Evolutionary conservation across 148 eudicot genomes (phyloP), one percentile per base, ranked within the genome.

Genomic region (Spergularia bocconei): DNA sequence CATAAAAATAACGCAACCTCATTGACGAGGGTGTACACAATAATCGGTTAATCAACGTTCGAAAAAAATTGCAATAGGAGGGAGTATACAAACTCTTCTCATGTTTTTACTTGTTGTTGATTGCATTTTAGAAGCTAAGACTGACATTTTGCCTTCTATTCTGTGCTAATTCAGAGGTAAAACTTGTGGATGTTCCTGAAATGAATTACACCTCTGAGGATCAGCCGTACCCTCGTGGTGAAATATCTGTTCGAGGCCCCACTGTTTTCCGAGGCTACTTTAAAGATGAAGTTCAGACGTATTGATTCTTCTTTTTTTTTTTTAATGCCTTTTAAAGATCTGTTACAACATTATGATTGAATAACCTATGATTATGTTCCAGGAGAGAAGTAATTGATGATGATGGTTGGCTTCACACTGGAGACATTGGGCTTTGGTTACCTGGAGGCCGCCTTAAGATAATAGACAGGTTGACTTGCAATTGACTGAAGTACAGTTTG

Each of bases 391-490:
- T 91, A 41, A 68, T 89, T 72, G 98, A 93, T 79, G 89, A 85
- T 67, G 98, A 93, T 15, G 89, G 88, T 62, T 93, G 98, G 98
- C 88, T 93, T 82, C 97, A 93, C 71, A 91, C 98, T 33, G 98
- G 98, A 56, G 98, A 93, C 82, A 91, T 93, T 71, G 98, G 98
- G 59, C 74, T 93, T 78, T 93, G 98, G 98, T 77, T 91, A 76
- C 93, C 97, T 79, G 98, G 93, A 54, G 98, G 98, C 50, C 97
- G 97, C 78, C 91, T 93, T 75, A 93, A 90, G 85, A 93, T 93
- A 57, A 91, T 93, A 76, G 98, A 93, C 81, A 93, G 98, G 98
- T 90, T 4, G 78, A 79, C 41, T 54, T 53, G 58, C 53, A 66
- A n/a, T 66, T 13, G 11, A 19, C 12, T 44, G 53, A 44, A 44